Evolutionary conservation across 805 yeast species (phyloP).

Genomic region (Candida nitratophila): DNA sequence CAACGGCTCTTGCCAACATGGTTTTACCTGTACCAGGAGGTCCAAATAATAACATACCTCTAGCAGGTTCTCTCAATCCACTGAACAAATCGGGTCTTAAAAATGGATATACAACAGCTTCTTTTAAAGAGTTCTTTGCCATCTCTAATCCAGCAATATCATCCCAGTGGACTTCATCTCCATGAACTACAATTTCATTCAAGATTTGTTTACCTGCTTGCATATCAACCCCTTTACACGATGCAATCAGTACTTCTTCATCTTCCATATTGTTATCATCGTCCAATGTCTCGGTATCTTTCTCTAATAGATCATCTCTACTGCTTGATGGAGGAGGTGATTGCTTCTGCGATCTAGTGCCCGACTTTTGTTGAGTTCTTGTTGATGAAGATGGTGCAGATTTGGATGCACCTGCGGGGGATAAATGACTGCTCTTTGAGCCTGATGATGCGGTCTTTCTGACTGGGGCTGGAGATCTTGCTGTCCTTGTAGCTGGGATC

Average conservation of each 20-base stretch:
- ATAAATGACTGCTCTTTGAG: not conserved
- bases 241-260: conserved; percentile 33
- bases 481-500: conserved; percentile 9
- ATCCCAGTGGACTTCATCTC: conserved; percentile 91
- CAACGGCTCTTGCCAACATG: conserved; percentile 95
- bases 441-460: conserved; percentile 2
- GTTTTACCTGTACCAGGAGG: conserved; percentile 99
- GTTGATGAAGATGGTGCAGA: not conserved
- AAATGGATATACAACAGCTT: conserved; percentile 94
- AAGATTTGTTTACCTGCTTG: conserved; percentile 75
- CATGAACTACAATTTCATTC: conserved; percentile 81
- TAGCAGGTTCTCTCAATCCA: conserved; percentile 88
- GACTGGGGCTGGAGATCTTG: conserved; percentile 10
- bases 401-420: not conserved
- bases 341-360: not conserved
- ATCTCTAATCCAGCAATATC: conserved; percentile 88
- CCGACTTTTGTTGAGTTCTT: not conserved
- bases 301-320: conserved; percentile 11
- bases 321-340: conserved; percentile 2
- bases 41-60: conserved; percentile 95
- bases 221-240: conserved; percentile 67
- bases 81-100: conserved; percentile 86
- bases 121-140: conserved; percentile 87
- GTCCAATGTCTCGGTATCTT: conserved; percentile 23
- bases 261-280: conserved; percentile 17